A percentile compares a stretch with the other conserved stretches of the same genome.
These are phyloP conservation scores for Epichloe uncinata DNA, from an alignment of 2,329 filamentous ascomycete genomes.

Conservation along the genomic window DNA sequence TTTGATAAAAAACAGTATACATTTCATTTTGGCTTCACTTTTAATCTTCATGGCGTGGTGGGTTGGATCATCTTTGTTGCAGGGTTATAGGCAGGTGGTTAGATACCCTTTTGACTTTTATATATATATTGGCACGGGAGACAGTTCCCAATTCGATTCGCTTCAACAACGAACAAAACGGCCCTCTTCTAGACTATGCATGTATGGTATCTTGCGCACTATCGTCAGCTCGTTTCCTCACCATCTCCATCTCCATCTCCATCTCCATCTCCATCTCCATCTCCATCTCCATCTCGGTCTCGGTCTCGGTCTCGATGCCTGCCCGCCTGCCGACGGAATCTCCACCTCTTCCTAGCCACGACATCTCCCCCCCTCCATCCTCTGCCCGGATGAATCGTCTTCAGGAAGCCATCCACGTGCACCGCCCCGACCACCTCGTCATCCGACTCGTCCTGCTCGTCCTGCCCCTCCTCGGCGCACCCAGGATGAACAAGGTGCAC, in stretches of 20 bases:
- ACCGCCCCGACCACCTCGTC: conserved; percentile 48
- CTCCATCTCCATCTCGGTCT: background rate
- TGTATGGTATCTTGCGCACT: background rate
- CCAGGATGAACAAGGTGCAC: conserved; percentile 25
- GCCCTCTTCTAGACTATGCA: background rate
- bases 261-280: no score
- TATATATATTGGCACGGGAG: background rate
- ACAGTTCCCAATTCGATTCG: background rate
- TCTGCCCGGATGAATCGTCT: conserved; percentile 34
- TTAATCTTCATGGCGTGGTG: background rate
- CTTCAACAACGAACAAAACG: background rate
- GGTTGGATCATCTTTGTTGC: background rate
- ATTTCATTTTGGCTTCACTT: background rate
- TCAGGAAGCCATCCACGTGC: conserved; percentile 55
- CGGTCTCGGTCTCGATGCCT: background rate
- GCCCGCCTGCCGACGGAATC: conserved; percentile 10
- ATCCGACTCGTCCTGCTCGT: conserved; percentile 22
- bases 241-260: no score
- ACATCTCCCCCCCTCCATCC: conserved; percentile 33
- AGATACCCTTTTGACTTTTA: conserved; percentile 7
- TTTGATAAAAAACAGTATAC: background rate
- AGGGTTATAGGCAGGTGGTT: conserved; percentile 6
- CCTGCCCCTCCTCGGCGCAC: conserved; percentile 21
- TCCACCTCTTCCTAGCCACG: conserved; percentile 16
- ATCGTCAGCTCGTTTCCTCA: background rate